These are phyloP conservation scores for Stachybotrys chlorohalonatus DNA, from an alignment of 2,329 filamentous ascomycete species.

Conservation along the genomic window DNA sequence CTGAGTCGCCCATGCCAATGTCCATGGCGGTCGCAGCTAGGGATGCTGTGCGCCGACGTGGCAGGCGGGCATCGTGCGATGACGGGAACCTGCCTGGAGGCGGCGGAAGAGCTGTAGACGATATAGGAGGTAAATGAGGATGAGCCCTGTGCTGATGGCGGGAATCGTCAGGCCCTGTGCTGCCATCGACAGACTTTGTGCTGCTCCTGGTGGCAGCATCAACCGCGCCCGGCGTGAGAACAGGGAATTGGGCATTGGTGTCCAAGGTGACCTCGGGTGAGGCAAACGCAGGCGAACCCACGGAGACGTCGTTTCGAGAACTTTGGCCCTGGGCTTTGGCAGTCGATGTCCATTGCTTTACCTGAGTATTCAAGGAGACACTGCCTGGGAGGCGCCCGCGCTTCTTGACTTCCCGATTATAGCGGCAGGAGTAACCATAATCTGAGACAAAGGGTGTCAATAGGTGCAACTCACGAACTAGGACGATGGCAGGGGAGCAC, in stretches of 20 bases:
- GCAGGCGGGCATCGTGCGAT: not conserved
- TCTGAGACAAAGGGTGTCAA: slow-evolving; percentile 11
- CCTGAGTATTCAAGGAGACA: not conserved
- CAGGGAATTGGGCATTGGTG: not conserved
- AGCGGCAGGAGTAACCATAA: slow-evolving; percentile 27
- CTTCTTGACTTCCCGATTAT: slow-evolving; percentile 27
- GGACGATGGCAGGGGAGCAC: not conserved
- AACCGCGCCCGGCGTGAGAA: not conserved
- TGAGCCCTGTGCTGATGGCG: not conserved
- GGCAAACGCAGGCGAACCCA: not conserved
- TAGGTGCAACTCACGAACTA: not conserved
- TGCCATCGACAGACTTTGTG: not conserved
- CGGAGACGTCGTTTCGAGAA: not conserved
- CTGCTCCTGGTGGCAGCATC: not conserved
- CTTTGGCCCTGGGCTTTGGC: not conserved
- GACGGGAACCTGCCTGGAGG: not conserved
- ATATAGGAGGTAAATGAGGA: not conserved
- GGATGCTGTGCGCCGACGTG: not conserved
- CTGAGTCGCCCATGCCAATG: slow-evolving; percentile 6
- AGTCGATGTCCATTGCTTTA: not conserved
- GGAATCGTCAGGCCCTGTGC: not conserved
- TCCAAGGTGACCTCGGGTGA: not conserved
- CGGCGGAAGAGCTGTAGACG: not conserved
- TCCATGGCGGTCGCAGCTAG: not conserved
- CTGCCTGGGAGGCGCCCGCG: slow-evolving; percentile 21